A percentile compares a stretch with the other conserved stretches of the same genome.
phyloP scores from a whole-genome alignment of 2,329 filamentous ascomycete genomes.

The Teratosphaeria destructans region DNA sequence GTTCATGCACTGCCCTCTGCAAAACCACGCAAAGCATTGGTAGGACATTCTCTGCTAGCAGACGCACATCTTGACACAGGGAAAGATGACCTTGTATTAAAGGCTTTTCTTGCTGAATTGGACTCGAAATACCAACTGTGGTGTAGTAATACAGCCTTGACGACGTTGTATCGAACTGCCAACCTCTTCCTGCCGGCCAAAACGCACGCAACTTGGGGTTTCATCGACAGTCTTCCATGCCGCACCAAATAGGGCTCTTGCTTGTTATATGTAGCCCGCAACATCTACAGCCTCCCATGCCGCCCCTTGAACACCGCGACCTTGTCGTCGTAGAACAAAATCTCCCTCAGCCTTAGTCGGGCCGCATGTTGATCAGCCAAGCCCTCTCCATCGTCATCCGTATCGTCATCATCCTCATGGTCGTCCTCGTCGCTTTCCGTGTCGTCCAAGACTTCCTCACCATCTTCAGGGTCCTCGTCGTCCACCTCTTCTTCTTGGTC shows the following conservation, averaged over 20 bases:
- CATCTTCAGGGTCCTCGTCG: conserved; percentile 34
- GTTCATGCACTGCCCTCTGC: too few species aligned
- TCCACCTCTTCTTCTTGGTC: conserved; percentile 37
- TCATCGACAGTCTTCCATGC: neutral
- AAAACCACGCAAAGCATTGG: too few species aligned
- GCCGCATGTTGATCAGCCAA: conserved; percentile 10
- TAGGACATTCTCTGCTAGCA: too few species aligned
- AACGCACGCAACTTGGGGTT: neutral
- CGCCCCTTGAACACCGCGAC: conserved; percentile 70
- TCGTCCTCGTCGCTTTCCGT: conserved; percentile 21
- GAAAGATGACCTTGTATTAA: too few species aligned
- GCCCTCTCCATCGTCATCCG: conserved; percentile 6
- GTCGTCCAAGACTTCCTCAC: conserved; percentile 32
- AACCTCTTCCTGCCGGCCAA: neutral
- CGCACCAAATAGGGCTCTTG: neutral
- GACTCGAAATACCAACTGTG: too few species aligned
- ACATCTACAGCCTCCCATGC: conserved; percentile 40
- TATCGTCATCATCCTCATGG: conserved; percentile 29
- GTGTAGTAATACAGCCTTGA: neutral
- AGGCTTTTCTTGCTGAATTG: neutral
- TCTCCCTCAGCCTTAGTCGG: conserved; percentile 59
- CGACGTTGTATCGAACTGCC: neutral
- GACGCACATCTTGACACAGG: too few species aligned
- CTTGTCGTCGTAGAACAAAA: conserved; percentile 76
- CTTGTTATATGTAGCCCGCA: neutral